Evolutionary conservation across 2,329 filamentous ascomycete genomes (phyloP).

Genomic region (Arthrobotrys megalospora): DNA sequence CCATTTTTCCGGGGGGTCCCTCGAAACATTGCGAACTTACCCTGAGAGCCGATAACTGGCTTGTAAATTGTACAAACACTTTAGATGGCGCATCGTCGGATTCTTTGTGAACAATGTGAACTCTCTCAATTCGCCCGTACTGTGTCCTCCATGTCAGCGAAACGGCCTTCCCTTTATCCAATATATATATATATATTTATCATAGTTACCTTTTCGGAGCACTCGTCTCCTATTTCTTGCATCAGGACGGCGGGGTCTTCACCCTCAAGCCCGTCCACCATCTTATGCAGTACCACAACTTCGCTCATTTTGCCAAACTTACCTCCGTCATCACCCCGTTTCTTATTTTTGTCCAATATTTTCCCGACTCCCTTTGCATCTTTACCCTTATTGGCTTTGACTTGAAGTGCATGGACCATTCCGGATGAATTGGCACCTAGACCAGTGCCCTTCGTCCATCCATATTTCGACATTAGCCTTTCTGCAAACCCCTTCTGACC

Average conservation of each 20-base stretch:
- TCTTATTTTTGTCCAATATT: slow-evolving; percentile 83
- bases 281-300: slow-evolving; percentile 85
- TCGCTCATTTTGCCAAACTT: slow-evolving; percentile 82
- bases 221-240: slow-evolving; percentile 96
- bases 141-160: slow-evolving; percentile 24
- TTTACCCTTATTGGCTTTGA: slow-evolving; percentile 88
- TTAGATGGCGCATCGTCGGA: slow-evolving; percentile 68
- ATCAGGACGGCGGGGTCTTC: slow-evolving; percentile 77
- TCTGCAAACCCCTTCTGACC: slow-evolving; percentile 88
- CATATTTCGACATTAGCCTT: slow-evolving; percentile 92
- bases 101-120: slow-evolving; percentile 51
- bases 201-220: slow-evolving; percentile 77
- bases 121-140: slow-evolving; percentile 66
- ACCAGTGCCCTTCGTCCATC: slow-evolving; percentile 89
- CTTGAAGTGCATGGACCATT: slow-evolving; percentile 85
- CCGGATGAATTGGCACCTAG: slow-evolving; percentile 86
- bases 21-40: slow-evolving; percentile 71
- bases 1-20: not conserved
- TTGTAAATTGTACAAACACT: slow-evolving; percentile 95
- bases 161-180: not conserved
- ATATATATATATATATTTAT: not conserved
- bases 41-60: slow-evolving; percentile 84
- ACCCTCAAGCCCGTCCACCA: slow-evolving; percentile 81
- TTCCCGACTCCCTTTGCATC: slow-evolving; percentile 81
- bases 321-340: slow-evolving; percentile 69